Evolutionary conservation across 2,329 filamentous ascomycete species (phyloP), one percentile per base, ranked within the genome.

Genomic region (Colletotrichum caudatum): DNA sequence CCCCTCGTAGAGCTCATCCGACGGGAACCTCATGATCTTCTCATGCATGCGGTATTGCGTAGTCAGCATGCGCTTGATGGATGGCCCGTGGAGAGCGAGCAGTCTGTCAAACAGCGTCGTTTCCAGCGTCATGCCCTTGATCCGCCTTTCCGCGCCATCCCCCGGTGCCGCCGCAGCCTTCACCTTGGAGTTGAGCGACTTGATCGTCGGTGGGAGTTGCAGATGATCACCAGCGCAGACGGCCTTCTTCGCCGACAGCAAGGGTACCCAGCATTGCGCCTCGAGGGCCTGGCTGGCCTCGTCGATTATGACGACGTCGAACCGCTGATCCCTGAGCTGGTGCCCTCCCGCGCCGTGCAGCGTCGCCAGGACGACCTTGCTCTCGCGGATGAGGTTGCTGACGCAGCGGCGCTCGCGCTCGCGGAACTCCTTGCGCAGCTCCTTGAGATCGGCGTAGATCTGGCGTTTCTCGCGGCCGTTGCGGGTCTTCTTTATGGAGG

Each of bases 1-100:
- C 2, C 89, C 89, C 72, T 94, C 93, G 82, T 99, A 99, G 14
- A 98, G 86, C 78, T 95, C 91, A 73, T 93, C 88, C 0, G 95
- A 98, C 0, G 96, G 95, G 77, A 98, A 99, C 8, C 90, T 88
- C 95, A 98, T 98, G 77, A 99, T 98, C 65, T 87, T 90, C 78
- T 97, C 92, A 79, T 99, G 94, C 96, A 99, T 99, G 48, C 96
- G 94, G 81, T 99, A 99, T 82, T 99, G 96, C 5, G 93, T 97
- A 5, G 94, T 98, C 33, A 99, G 89, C 93, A 98, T 97, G 63
- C 93, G 88, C 84, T 98, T 98, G 83, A 99, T 94, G 5, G 85
- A 85, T 1, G 90, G 83, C 0, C 96, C 96, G 78, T 99, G 93
- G 20, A 98, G 84, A 6, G 88, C 86, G 56, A 99, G 86, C 53